Evolutionary conservation across 2,329 filamentous ascomycete genomes (phyloP).

Genomic region (Pseudopithomyces chartarum): DNA sequence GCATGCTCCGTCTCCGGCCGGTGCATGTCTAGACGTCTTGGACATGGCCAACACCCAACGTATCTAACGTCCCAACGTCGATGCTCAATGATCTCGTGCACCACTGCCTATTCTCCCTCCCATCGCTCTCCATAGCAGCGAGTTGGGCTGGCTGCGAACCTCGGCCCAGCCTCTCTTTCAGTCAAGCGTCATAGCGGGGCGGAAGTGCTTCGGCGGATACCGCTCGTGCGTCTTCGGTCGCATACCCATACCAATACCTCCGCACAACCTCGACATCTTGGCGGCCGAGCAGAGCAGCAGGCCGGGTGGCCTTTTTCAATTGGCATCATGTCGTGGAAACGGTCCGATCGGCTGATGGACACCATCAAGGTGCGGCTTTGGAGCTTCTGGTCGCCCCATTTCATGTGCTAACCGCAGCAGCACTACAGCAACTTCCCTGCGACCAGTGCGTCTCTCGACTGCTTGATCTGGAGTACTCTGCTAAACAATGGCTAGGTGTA

Average conservation of each 20-base stretch:
- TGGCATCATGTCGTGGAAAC: conserved; percentile 87
- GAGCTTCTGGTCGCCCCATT: neutral
- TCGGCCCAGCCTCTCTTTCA: conserved; percentile 32
- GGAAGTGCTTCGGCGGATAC: conserved; percentile 20
- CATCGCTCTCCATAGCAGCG: neutral
- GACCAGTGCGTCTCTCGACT: conserved; percentile 86
- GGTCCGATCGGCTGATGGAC: conserved; percentile 87
- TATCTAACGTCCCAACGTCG: neutral
- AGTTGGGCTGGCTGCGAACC: conserved; percentile 22
- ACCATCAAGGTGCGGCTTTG: conserved; percentile 70
- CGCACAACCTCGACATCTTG: conserved; percentile 28
- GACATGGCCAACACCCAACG: conserved; percentile 9
- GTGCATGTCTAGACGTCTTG: conserved; percentile 18
- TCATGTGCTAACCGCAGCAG: conserved; percentile 34
- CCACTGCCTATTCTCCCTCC: neutral
- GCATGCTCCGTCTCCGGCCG: conserved; percentile 1
- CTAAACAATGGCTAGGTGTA: conserved; percentile 39
- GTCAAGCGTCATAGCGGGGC: conserved; percentile 43
- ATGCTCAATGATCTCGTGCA: conserved; percentile 7
- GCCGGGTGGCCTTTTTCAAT: conserved; percentile 43
- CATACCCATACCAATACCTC: conserved; percentile 2
- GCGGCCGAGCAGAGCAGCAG: conserved; percentile 34
- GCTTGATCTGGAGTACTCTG: conserved; percentile 46
- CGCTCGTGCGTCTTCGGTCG: conserved; percentile 12
- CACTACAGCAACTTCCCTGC: conserved; percentile 97